Evolutionary conservation across 257 asterid genomes (phyloP), one percentile per base, ranked within the genome.

Genomic region (Parsonsia alboflavescens): DNA sequence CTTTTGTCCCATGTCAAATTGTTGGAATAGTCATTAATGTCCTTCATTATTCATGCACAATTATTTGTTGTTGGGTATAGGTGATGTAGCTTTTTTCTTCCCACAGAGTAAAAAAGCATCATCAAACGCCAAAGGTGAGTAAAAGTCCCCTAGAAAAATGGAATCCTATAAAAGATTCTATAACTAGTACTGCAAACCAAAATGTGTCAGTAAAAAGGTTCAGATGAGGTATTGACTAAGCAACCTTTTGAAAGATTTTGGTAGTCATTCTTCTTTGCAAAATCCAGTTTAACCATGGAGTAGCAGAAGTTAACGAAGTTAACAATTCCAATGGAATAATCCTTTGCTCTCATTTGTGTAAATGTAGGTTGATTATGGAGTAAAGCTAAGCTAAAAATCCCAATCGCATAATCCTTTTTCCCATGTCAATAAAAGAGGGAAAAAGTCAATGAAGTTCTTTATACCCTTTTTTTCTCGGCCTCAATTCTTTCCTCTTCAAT

Each of bases 401-500:
- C 75, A 19, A 22, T 54, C 28, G n/a, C 30, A 44, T 4, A 53
- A 28, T 57, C 22, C 22, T 46, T 21, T 50, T 19, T 6, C 39
- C 19, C 33, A 12, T 2, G 16, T 39, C 45, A 13, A 42, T 26
- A n/a, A 78, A 48, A 72, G 39, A 65, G 61, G 62, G 39, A 12
- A n/a, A 36, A 64, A 72, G 61, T 12, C 52, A 52, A 59, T 66
- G 48, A 59, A 46, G 54, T 72, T 54, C 33, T 58, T 75, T 62
- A 84, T 92, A 95, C 98, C 82, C 96, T 89, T 78, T 82, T 86
- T 79, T 92, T 95, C 89, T 92, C 99, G 0, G 97, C 96, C 88
- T 95, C 99, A 70, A 95, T 92, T 83, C 98, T 92, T 76, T 92
- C 97, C 42, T 95, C 97, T 84, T 94, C 97, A 75, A 87, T 80